Evolutionary conservation across 2,329 filamentous ascomycete genomes (phyloP), one percentile per base, ranked within the genome.

Genomic region (Alternaria gaisen): DNA sequence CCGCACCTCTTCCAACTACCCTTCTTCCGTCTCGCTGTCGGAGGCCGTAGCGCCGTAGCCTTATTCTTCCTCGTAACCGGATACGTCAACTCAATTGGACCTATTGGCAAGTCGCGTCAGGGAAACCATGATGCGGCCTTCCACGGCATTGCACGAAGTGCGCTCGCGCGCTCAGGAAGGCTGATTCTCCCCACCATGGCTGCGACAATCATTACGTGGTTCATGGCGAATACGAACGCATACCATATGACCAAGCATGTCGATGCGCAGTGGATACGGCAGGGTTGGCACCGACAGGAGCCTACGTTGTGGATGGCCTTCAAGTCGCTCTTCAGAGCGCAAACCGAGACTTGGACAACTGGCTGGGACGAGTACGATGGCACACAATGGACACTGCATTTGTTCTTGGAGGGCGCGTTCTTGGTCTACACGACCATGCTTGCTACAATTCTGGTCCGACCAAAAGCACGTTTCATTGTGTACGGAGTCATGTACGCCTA

Each of bases 31-130:
- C 83, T 90, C 48, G 79, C 86, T 40, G 81, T 85, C 51, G 86
- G 88, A 69, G 87, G 77, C 47, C 75, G 76, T 60, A 71, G 69
- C 60, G 76, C 76, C 38, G 77, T 79, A 16, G 76, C 76, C 11
- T 68, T 79, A 46, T 79, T 79, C 69, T 77, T 79, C 72, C 74
- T 79, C 62, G 76, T 93, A 53, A 92, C 90, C 1, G 87, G 87
- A 58, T 89, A 88, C 68, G 87, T 89, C 53, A 89, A 88, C 76
- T 84, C 86, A 4, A 81, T 89, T 53, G 88, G 88, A 69, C 85
- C 87, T 16, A 83, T 89, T 60, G 82, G 83, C 55, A 83, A 86
- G 53, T 84, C 81, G 69, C 83, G 85, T 54, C 79, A 84, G 32
- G 86, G 85, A 53, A 82, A 86, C 66, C 81, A 83, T 57, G 82